A percentile compares a stretch with the other conserved stretches of the same genome.
Conservation (phyloP, 23 red algal species). For the Gracilaria caudata region DNA sequence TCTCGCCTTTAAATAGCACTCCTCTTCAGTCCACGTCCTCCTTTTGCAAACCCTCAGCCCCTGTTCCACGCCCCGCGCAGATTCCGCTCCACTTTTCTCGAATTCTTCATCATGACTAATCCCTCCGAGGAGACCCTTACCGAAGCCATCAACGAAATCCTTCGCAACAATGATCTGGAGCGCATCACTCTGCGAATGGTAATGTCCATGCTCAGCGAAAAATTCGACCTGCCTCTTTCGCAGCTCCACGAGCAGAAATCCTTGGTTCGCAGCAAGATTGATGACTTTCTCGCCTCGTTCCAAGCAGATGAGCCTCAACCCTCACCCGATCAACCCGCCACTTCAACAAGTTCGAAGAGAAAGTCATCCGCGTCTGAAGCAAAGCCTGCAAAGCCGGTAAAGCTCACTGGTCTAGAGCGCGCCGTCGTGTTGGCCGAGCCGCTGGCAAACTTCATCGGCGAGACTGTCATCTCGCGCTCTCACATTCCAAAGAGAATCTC, state of each 20-base stretch:
- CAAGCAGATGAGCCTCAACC: conserved; percentile 1
- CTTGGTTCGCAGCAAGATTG: conserved; percentile 54
- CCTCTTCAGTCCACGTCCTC: neutral
- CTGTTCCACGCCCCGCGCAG: neutral
- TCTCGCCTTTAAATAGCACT: neutral
- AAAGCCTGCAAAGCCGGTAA: conserved; percentile 42
- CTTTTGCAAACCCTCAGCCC: neutral
- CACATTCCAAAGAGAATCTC: conserved; percentile 71
- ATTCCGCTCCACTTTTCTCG: neutral
- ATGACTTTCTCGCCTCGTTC: conserved; percentile 43
- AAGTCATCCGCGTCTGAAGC: neutral
- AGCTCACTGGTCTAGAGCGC: conserved; percentile 60
- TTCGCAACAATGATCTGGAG: conserved; percentile 57
- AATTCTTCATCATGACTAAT: neutral
- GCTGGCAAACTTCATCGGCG: conserved; percentile 63
- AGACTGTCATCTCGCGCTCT: conserved; percentile 62
- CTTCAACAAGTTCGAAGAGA: conserved; percentile 27
- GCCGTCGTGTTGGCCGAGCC: conserved; percentile 77
- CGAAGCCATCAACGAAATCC: conserved; percentile 43
- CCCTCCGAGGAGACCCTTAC: conserved; percentile 38
- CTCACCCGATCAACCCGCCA: conserved; percentile 8
- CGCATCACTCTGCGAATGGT: conserved; percentile 69
- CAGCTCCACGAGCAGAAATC: conserved; percentile 36
- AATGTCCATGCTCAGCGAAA: conserved; percentile 57
- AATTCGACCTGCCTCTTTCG: neutral